Base-by-base conservation (phyloP, 768 basidiomycete genomes). In the Exidia glandulosa region DNA sequence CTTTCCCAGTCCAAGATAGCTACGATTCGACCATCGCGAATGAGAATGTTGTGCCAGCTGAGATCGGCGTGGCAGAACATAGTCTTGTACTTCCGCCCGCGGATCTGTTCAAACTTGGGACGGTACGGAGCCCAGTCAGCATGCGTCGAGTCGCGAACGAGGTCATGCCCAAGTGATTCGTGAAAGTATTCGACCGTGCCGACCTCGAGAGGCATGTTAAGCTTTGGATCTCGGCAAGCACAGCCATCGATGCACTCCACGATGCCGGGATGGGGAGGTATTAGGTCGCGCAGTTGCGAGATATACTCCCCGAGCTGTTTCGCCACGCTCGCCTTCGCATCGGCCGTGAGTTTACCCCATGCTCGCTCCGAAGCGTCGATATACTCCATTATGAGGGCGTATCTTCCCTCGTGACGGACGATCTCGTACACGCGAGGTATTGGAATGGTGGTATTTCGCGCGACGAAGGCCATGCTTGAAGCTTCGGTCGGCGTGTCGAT, bases 1-100 rank as follows among this genome's bases (percentile, higher is more conserved):
- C 60, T 66, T 54, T 68, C 71, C 74, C 74, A 77, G 59, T 75
- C 76, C n/a, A 77, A 47, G 19, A 76, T 59, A 0, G 61, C 67
- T 1, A 56, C 41, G 14, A 69, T 52, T 2, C 36, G 45, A n/a
- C 62, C 62, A 16, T 64, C 65, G 57, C 57, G 31, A 2, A 68
- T 57, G 13, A 69, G 52, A 56, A 69, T 64, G 57, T 70, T 70
- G 1, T 62, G 57, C 4, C 61, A 62, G 12, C 60, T 59, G 34
- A 70, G 59, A 50, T 70, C 67, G 9, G 54, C 64, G 61, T 66
- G 69, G 9, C 67, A 68, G 59, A 69, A 68, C 41, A 19, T 45
- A 10, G 41, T 45, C 9, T 23, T 12, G 19, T 45, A 45, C 41
- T 12, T 23, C 19, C 41, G 41, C 12, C 41, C 41, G 6, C 23